Evolutionary conservation across 2,329 filamentous ascomycete genomes (phyloP).

Genomic region (Monilinia vaccinii-corymbosi): DNA sequence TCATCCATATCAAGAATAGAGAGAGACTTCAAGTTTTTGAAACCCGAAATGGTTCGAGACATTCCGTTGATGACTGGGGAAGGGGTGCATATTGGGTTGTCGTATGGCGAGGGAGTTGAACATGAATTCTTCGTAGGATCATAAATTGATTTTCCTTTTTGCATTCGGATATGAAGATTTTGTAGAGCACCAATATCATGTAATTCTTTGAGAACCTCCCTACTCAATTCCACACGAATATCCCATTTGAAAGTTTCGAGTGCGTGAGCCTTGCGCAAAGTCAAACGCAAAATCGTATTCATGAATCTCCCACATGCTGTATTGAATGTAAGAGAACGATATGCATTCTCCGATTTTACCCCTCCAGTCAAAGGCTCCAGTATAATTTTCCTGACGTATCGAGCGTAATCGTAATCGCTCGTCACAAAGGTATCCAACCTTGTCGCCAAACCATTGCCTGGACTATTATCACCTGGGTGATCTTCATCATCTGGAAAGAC

Average conservation of each 20-base stretch:
- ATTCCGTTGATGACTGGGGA: background rate
- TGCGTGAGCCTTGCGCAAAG: slow-evolving; percentile 43
- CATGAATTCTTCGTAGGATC: slow-evolving; percentile 33
- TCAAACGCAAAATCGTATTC: slow-evolving; percentile 49
- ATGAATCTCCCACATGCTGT: slow-evolving; percentile 54
- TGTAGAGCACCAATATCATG: slow-evolving; percentile 44
- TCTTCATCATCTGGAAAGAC: slow-evolving; percentile 53
- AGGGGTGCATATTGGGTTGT: too few species aligned
- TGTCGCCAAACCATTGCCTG: slow-evolving; percentile 48
- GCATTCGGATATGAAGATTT: slow-evolving; percentile 49
- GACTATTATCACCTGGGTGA: slow-evolving; percentile 39
- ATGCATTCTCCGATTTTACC: slow-evolving; percentile 43
- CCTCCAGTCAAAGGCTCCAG: slow-evolving; percentile 47
- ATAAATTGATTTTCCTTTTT: slow-evolving; percentile 47
- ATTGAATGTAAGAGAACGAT: slow-evolving; percentile 45
- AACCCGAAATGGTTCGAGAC: slow-evolving; percentile 47
- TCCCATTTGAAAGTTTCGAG: slow-evolving; percentile 53
- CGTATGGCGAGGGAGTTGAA: background rate
- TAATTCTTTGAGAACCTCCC: slow-evolving; percentile 47
- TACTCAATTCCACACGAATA: slow-evolving; percentile 52
- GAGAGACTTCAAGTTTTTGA: slow-evolving; percentile 45
- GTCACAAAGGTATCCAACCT: slow-evolving; percentile 53
- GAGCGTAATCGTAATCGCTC: slow-evolving; percentile 54
- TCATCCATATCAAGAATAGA: slow-evolving; percentile 52
- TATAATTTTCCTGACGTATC: slow-evolving; percentile 45